Conservation (phyloP, 1,284 basidiomycete species). For the Trametes pubescens region DNA sequence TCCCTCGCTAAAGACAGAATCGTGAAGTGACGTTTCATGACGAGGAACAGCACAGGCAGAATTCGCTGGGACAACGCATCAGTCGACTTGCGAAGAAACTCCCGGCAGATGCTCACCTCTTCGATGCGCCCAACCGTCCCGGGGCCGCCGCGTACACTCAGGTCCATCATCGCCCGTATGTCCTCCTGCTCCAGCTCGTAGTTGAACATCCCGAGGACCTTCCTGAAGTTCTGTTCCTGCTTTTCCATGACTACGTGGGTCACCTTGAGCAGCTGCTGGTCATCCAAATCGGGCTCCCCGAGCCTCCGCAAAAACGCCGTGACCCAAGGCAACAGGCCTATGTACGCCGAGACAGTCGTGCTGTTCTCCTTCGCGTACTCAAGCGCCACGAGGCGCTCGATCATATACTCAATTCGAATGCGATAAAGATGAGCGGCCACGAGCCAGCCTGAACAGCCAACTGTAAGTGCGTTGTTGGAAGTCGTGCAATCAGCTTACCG, state of each 20-base stretch:
- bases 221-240: slow-evolving; percentile 56
- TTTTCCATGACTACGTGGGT: slow-evolving; percentile 10
- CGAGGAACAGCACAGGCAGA: slow-evolving; percentile 9
- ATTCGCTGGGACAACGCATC: slow-evolving; percentile 5
- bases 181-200: slow-evolving; percentile 45
- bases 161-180: slow-evolving; percentile 1
- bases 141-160: slow-evolving; percentile 2
- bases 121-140: slow-evolving; percentile 7
- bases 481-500: background rate
- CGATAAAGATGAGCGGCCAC: slow-evolving; percentile 13
- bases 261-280: slow-evolving; percentile 8
- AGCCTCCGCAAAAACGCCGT: background rate
- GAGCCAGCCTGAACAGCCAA: slow-evolving; percentile 4
- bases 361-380: slow-evolving; percentile 13
- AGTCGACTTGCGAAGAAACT: background rate
- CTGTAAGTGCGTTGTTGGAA: background rate
- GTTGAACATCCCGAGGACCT: slow-evolving; percentile 60
- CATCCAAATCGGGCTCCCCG: slow-evolving; percentile 9
- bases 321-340: background rate
- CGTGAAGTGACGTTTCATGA: slow-evolving; percentile 6
- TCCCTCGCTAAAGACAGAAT: background rate
- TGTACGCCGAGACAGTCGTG: background rate
- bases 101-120: background rate
- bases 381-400: slow-evolving; percentile 5
- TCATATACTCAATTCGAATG: slow-evolving; percentile 5